Evolutionary conservation across 148 eudicot genomes (phyloP).

Genomic region (Camellia japonica): DNA sequence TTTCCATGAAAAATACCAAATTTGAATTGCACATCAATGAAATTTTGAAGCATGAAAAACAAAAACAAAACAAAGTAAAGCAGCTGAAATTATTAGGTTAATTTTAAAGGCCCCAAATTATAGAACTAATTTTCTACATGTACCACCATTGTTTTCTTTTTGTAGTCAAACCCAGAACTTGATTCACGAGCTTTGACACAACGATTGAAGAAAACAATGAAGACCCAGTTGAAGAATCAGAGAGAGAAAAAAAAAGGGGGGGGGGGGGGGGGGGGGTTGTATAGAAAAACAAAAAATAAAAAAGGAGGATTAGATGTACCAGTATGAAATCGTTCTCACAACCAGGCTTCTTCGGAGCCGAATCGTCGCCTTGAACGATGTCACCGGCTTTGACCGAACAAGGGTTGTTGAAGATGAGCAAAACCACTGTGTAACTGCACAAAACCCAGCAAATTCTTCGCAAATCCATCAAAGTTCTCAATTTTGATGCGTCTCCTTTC

Average conservation of each 20-base stretch:
- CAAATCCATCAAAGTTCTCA: constrained; percentile 37
- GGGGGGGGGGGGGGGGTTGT: too few species aligned
- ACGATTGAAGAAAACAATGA: constrained; percentile 12
- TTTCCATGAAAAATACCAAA: not conserved
- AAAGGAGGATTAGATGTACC: constrained; percentile 30
- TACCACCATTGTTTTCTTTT: not conserved
- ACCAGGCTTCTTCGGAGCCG: constrained; percentile 80
- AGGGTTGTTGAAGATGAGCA: constrained; percentile 23
- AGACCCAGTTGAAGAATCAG: constrained; percentile 26
- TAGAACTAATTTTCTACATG: not conserved
- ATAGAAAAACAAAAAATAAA: not conserved
- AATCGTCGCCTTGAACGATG: constrained; percentile 71
- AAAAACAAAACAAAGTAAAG: not conserved
- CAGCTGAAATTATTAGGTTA: not conserved
- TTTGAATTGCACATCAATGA: not conserved
- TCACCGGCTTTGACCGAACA: constrained; percentile 61
- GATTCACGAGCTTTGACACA: not conserved
- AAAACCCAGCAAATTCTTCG: constrained; percentile 13
- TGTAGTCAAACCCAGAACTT: not conserved
- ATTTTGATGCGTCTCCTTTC: not conserved
- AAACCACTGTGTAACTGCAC: constrained; percentile 16
- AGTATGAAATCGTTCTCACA: constrained; percentile 78
- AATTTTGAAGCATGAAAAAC: not conserved
- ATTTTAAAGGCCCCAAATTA: not conserved
- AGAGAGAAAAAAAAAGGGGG: not conserved